These are phyloP conservation scores for Ceratocystis alfenasii DNA, from an alignment of 2,329 filamentous ascomycete species.

Conservation along the genomic window DNA sequence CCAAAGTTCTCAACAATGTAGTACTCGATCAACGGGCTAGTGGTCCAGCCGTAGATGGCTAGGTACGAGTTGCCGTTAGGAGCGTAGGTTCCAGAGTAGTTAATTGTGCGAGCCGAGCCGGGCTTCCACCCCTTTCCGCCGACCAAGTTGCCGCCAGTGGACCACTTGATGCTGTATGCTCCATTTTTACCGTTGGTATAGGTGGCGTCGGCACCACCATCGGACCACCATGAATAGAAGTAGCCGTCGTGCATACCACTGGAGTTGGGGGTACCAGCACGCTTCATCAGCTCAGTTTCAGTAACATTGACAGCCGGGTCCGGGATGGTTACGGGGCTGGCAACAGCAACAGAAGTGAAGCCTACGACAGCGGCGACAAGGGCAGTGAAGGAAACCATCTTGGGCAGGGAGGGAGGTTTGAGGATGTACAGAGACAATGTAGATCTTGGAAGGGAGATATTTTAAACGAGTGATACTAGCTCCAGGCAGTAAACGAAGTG, in stretches of 20 bases:
- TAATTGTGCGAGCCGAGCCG: constrained; percentile 32
- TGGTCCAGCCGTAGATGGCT: constrained; percentile 33
- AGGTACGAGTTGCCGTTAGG: constrained; percentile 31
- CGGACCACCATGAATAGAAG: constrained; percentile 41
- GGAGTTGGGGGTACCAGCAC: constrained; percentile 29
- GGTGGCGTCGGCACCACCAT: constrained; percentile 34
- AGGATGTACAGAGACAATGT: background rate
- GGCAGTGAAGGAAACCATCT: constrained; percentile 15
- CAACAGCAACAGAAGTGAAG: background rate
- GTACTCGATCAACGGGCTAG: constrained; percentile 31
- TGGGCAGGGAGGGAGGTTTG: background rate
- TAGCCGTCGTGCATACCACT: constrained; percentile 33
- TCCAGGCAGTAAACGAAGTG: background rate
- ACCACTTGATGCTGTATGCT: constrained; percentile 37
- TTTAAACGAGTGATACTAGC: background rate
- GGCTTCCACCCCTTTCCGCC: constrained; percentile 48
- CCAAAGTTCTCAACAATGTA: constrained; percentile 33
- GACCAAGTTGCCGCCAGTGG: constrained; percentile 40
- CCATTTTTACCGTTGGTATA: constrained; percentile 37
- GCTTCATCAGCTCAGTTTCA: constrained; percentile 11
- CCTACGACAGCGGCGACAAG: constrained; percentile 11
- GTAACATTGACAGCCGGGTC: constrained; percentile 1
- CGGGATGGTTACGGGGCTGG: constrained; percentile 16
- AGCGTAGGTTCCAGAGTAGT: constrained; percentile 27
- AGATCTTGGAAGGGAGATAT: background rate